Conservation (phyloP, 139 green algal genomes). For the Nannochloris sp. region DNA sequence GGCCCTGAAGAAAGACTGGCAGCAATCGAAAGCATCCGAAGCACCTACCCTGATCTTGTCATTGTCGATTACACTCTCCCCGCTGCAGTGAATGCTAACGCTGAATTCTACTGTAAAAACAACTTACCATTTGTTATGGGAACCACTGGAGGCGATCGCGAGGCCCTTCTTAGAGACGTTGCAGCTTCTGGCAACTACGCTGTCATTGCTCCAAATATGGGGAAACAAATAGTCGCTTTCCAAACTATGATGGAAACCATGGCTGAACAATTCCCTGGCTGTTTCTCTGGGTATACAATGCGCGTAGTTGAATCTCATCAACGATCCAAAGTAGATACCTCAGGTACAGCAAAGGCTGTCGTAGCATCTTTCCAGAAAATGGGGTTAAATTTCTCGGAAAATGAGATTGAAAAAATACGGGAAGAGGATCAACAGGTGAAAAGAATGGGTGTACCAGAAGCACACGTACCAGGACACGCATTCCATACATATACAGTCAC, state of each 20-base stretch:
- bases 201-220: constrained; percentile 98
- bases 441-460: constrained; percentile 64
- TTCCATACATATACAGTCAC: constrained; percentile 97
- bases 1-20: constrained; percentile 32
- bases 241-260: constrained; percentile 92
- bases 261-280: constrained; percentile 86
- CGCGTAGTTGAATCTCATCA: constrained; percentile 93
- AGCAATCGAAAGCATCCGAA: constrained; percentile 39
- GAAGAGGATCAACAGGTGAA: constrained; percentile 53
- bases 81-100: constrained; percentile 78
- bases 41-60: constrained; percentile 70
- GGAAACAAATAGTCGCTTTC: constrained; percentile 91
- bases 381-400: constrained; percentile 63
- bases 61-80: constrained; percentile 97
- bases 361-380: constrained; percentile 82
- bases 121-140: constrained; percentile 96
- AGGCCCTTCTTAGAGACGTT: constrained; percentile 59
- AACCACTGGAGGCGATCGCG: constrained; percentile 91
- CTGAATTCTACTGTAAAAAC: constrained; percentile 73
- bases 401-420: constrained; percentile 70
- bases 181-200: constrained; percentile 59
- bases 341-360: constrained; percentile 84
- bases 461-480: constrained; percentile 66
- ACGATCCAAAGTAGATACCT: constrained; percentile 92
- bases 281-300: constrained; percentile 89